phyloP scores from a whole-genome alignment of 148 eudicot species.

The Fagopyrum homotropicum region DNA sequence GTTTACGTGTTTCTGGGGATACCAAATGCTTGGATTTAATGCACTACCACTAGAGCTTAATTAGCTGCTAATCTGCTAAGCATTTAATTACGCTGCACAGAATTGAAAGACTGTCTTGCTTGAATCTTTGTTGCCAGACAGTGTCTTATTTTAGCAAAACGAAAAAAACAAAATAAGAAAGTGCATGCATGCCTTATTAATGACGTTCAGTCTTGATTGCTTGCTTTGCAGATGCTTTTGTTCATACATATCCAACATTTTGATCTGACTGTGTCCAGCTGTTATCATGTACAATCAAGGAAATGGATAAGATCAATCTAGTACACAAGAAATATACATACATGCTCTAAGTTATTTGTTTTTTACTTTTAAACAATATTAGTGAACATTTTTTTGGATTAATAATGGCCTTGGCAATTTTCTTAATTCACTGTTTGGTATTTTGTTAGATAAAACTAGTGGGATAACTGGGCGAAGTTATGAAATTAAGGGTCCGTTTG shows the following conservation, averaged over 20 bases:
- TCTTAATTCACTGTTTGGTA: too few relatives aligned
- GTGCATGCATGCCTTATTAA: neutral
- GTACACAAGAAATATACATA: too few relatives aligned
- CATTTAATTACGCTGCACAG: neutral
- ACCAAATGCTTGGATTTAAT: neutral
- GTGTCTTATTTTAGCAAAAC: neutral
- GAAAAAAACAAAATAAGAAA: neutral
- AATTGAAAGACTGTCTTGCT: neutral
- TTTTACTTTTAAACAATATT: too few relatives aligned
- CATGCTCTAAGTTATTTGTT: too few relatives aligned
- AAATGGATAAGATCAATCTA: neutral
- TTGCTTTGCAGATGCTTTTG: neutral
- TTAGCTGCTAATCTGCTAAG: neutral
- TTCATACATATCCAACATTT: neutral
- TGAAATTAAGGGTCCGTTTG: too few relatives aligned
- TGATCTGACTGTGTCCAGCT: neutral
- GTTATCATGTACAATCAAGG: neutral
- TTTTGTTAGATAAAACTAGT: too few relatives aligned
- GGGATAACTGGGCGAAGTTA: too few relatives aligned
- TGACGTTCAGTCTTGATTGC: neutral
- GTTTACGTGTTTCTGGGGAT: conserved; percentile 1
- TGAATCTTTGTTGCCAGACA: neutral
- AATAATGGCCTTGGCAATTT: too few relatives aligned
- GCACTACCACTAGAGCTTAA: too few relatives aligned
- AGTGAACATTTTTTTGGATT: too few relatives aligned